Percentiles rank a stretch among this genome's conserved stretches.
phyloP scores from a whole-genome alignment of 2,329 filamentous ascomycete genomes.

The Clonostachys rosea region DNA sequence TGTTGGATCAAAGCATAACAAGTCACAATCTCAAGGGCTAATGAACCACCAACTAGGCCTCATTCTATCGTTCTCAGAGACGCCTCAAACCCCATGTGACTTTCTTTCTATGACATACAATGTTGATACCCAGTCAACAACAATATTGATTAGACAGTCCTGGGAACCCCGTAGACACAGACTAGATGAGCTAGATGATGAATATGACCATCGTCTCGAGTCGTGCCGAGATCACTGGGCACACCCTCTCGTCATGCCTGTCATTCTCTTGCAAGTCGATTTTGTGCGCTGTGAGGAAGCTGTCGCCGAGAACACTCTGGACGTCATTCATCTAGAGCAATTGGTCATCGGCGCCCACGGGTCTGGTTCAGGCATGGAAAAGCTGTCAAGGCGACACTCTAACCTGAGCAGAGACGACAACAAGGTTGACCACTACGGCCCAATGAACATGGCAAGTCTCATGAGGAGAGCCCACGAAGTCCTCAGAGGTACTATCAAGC shows the following conservation, averaged over 20 bases:
- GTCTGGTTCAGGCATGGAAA: background rate
- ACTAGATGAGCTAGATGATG: constrained; percentile 31
- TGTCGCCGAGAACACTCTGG: constrained; percentile 34
- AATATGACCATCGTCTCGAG: constrained; percentile 39
- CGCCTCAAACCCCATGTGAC: constrained; percentile 37
- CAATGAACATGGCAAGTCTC: constrained; percentile 37
- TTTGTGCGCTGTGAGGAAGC: constrained; percentile 37
- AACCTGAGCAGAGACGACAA: constrained; percentile 20
- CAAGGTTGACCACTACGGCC: constrained; percentile 19
- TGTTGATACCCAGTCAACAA: constrained; percentile 28
- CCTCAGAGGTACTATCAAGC: constrained; percentile 35
- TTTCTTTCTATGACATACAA: constrained; percentile 41
- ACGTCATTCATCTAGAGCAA: constrained; percentile 32
- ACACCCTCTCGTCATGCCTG: constrained; percentile 37
- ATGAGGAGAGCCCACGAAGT: constrained; percentile 43
- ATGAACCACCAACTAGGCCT: constrained; percentile 18
- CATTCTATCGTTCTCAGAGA: constrained; percentile 37
- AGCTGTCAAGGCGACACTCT: constrained; percentile 10
- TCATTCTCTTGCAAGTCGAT: constrained; percentile 40
- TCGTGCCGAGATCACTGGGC: constrained; percentile 37
- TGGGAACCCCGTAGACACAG: constrained; percentile 33
- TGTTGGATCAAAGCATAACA: background rate
- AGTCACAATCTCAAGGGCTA: background rate
- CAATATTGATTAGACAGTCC: constrained; percentile 35
- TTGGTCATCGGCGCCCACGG: constrained; percentile 34